These are phyloP conservation scores for Onygena corvina DNA, from an alignment of 2,329 filamentous ascomycete genomes.

Conservation along the genomic window DNA sequence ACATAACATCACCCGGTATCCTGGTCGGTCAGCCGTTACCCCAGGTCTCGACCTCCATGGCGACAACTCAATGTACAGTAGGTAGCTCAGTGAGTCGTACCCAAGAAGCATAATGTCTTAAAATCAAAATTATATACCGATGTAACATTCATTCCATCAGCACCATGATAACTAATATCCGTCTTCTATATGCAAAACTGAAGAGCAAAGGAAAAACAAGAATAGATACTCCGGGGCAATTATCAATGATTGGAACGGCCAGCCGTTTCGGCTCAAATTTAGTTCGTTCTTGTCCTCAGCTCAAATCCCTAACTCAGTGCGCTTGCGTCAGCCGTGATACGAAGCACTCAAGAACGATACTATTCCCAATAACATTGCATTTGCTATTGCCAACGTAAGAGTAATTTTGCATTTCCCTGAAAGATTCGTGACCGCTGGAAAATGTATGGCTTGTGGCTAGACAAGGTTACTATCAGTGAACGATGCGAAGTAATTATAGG, in stretches of 20 bases:
- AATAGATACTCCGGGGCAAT: background rate
- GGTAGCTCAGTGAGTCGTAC: too few species aligned
- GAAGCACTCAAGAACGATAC: conserved; percentile 4
- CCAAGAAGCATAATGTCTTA: too few species aligned
- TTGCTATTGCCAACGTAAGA: conserved; percentile 6
- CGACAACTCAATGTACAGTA: too few species aligned
- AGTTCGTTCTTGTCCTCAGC: conserved; percentile 1
- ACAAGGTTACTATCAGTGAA: background rate
- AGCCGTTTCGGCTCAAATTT: background rate
- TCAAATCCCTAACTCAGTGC: background rate
- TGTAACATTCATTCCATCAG: too few species aligned
- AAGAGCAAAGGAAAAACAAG: too few species aligned
- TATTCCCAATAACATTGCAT: background rate
- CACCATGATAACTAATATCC: too few species aligned
- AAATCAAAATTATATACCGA: too few species aligned
- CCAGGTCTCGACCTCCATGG: too few species aligned
- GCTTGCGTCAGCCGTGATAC: conserved; percentile 18
- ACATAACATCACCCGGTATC: too few species aligned
- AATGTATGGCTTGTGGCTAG: conserved; percentile 8
- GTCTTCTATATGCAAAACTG: too few species aligned
- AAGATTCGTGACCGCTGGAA: conserved; percentile 3
- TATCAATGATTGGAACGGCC: background rate
- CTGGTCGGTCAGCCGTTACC: too few species aligned
- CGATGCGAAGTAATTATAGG: too few species aligned
- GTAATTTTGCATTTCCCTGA: background rate